phyloP scores from a whole-genome alignment of 495 filamentous ascomycete genomes.

The Recurvomyces mirabilis region DNA sequence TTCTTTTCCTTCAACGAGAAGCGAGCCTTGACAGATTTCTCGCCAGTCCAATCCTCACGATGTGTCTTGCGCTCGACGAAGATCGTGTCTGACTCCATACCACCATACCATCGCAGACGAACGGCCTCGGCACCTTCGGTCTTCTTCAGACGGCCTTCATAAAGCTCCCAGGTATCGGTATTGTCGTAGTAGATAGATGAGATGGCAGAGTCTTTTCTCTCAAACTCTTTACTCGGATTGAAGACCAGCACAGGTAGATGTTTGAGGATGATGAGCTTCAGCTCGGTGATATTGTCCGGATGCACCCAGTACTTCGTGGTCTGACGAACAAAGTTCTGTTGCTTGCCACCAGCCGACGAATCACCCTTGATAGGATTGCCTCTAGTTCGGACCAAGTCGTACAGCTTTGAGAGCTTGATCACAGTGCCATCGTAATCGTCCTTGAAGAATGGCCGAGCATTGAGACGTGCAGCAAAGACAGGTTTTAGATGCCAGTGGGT shows the following conservation, averaged over 20 bases:
- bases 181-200: conserved; percentile 99
- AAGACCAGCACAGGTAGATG: conserved; percentile 96
- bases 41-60: conserved; percentile 97
- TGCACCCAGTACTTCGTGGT: conserved; percentile 99
- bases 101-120: conserved; percentile 93
- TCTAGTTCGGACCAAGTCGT: conserved; percentile 84
- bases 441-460: conserved; percentile 94
- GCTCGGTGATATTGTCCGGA: conserved; percentile 93
- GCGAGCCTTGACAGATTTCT: conserved; percentile 95
- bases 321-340: conserved; percentile 93
- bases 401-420: conserved; percentile 88
- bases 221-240: conserved; percentile 94
- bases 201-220: conserved; percentile 78
- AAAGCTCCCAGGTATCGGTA: conserved; percentile 81
- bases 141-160: conserved; percentile 89
- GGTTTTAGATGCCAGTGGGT: conserved; percentile 89
- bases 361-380: conserved; percentile 90
- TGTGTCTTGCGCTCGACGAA: conserved; percentile 98
- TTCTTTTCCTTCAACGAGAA: conserved; percentile 95
- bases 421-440: conserved; percentile 97
- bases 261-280: conserved; percentile 95
- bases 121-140: conserved; percentile 96
- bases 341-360: conserved; percentile 74
- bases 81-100: conserved; percentile 85
- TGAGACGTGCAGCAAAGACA: conserved; percentile 83